Evolutionary conservation across 1,139 yeast genomes (phyloP).

Genomic region (Maudiozyma humilis): DNA sequence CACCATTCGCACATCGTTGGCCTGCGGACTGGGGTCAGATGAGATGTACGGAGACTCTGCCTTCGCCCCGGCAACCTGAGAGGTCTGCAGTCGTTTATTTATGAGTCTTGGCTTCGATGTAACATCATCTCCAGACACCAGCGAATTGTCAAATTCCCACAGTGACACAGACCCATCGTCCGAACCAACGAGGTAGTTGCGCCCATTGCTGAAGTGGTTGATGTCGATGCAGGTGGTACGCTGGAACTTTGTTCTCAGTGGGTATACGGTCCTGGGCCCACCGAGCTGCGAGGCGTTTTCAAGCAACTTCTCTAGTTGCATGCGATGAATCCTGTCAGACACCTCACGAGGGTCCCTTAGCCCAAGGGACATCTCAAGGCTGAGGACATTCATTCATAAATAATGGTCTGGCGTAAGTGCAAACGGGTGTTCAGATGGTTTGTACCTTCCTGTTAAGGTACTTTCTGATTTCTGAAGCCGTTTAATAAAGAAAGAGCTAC

Average conservation of each 20-base stretch:
- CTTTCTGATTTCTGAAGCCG: too few species aligned
- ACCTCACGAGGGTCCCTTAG: background rate
- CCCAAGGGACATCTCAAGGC: constrained; percentile 2
- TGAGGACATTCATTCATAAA: constrained; percentile 6
- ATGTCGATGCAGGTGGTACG: constrained; percentile 51
- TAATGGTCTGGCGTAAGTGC: too few species aligned
- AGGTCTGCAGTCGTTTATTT: constrained; percentile 14
- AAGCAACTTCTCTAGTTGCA: constrained; percentile 8
- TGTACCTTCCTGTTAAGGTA: too few species aligned
- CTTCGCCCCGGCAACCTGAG: constrained; percentile 22
- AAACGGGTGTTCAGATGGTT: too few species aligned
- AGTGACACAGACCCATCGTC: constrained; percentile 65
- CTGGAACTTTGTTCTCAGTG: constrained; percentile 2
- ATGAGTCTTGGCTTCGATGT: constrained; percentile 6
- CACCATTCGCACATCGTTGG: constrained; percentile 15
- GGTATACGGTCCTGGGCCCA: background rate
- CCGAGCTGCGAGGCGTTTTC: constrained; percentile 5
- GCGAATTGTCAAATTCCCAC: constrained; percentile 43
- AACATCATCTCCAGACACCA: constrained; percentile 2
- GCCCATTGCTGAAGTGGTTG: constrained; percentile 39
- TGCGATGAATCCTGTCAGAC: background rate
- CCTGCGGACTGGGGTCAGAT: constrained; percentile 13
- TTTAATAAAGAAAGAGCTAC: too few species aligned
- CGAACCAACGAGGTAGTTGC: constrained; percentile 59
- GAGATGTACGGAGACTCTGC: background rate